A percentile compares a stretch with the other conserved stretches of the same genome.
Conservation (phyloP, 352 stramenopile species). For the Elongisporangium anandrum region DNA sequence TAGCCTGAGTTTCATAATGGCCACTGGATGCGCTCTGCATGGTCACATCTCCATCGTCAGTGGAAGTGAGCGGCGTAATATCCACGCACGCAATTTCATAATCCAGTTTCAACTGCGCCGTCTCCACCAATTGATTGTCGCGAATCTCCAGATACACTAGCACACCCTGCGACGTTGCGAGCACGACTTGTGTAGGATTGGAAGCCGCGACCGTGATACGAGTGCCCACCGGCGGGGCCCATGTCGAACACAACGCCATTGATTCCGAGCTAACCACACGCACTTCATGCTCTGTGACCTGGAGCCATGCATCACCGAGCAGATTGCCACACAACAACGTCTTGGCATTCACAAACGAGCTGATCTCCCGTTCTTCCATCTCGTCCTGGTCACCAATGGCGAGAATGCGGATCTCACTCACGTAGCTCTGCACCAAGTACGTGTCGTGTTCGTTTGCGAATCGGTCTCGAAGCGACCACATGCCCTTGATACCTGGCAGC, state of each 20-base stretch:
- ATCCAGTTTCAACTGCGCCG: slow-evolving; percentile 75
- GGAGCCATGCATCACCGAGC: slow-evolving; percentile 80
- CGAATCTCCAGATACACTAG: slow-evolving; percentile 89
- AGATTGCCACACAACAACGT: slow-evolving; percentile 95
- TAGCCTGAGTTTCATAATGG: slow-evolving; percentile 54
- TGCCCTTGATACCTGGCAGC: slow-evolving; percentile 96
- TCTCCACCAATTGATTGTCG: slow-evolving; percentile 47
- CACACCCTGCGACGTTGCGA: slow-evolving; percentile 88
- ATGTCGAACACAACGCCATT: slow-evolving; percentile 67
- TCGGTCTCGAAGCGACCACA: slow-evolving; percentile 92
- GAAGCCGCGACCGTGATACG: slow-evolving; percentile 83
- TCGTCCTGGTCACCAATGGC: slow-evolving; percentile 89
- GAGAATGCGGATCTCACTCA: slow-evolving; percentile 94
- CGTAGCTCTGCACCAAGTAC: slow-evolving; percentile 96
- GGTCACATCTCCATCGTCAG: slow-evolving; percentile 36
- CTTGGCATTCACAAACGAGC: slow-evolving; percentile 77
- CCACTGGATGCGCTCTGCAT: slow-evolving; percentile 36
- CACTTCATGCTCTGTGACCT: slow-evolving; percentile 93
- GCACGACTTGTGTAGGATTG: slow-evolving; percentile 90
- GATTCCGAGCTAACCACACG: slow-evolving; percentile 81
- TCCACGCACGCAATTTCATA: slow-evolving; percentile 95
- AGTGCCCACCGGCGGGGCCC: slow-evolving; percentile 50
- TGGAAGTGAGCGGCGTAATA: slow-evolving; percentile 57
- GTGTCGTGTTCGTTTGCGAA: slow-evolving; percentile 90
- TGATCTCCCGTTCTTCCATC: slow-evolving; percentile 91